Conservation (phyloP, 1,284 basidiomycete species). For the Sparassis latifolia region DNA sequence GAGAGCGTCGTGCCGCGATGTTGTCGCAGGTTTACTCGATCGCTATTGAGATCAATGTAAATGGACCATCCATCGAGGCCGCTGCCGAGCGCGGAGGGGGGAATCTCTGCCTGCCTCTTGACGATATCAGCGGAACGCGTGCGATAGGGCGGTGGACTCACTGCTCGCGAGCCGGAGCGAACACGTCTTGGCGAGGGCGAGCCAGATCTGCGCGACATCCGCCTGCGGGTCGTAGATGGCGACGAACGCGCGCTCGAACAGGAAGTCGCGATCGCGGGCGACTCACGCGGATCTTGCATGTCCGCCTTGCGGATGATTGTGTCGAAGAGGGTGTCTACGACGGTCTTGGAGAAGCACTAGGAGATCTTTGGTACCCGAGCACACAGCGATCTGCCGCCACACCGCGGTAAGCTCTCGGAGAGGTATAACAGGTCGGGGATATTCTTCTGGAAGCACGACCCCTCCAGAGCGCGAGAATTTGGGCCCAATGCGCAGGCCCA, state of each 20-base stretch:
- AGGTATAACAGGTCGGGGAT: slow-evolving; percentile 98
- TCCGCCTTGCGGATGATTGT: slow-evolving; percentile 95
- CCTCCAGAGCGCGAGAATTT: slow-evolving; percentile 98
- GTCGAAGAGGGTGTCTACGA: slow-evolving; percentile 95
- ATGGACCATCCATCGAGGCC: no score
- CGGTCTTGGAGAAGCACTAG: slow-evolving; percentile 74
- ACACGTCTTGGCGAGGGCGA: slow-evolving; percentile 63
- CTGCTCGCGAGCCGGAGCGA: slow-evolving; percentile 53
- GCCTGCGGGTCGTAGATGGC: slow-evolving; percentile 94
- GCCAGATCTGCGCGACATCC: slow-evolving; percentile 66
- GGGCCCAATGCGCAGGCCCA: slow-evolving; percentile 85
- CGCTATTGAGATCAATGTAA: no score
- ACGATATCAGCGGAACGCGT: slow-evolving; percentile 36
- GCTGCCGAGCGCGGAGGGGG: slow-evolving; percentile 55
- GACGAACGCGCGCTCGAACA: slow-evolving; percentile 81
- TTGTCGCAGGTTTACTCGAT: no score
- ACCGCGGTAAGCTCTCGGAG: slow-evolving; percentile 89
- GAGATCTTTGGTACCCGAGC: slow-evolving; percentile 93
- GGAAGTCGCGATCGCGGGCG: slow-evolving; percentile 96
- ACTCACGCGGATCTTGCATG: slow-evolving; percentile 96
- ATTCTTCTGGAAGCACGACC: slow-evolving; percentile 99
- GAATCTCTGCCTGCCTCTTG: slow-evolving; percentile 84
- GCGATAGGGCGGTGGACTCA: slow-evolving; percentile 29
- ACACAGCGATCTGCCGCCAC: slow-evolving; percentile 94
- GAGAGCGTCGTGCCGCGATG: no score